Evolutionary conservation across 768 basidiomycete genomes (phyloP), one percentile per base, ranked within the genome.

Genomic region (Nidularia sp.): DNA sequence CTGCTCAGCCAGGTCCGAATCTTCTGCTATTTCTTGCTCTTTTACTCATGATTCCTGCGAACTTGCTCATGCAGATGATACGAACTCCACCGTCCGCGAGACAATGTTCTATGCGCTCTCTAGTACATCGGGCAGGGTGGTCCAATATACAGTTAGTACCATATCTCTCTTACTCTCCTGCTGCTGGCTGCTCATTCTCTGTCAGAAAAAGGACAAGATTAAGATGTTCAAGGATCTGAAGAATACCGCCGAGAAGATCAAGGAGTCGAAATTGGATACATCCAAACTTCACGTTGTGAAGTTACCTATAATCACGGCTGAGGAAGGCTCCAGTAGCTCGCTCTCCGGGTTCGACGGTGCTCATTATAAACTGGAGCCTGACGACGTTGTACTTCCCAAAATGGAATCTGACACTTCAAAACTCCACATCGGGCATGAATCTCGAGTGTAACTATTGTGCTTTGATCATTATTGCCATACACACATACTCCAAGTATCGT

Each of bases 81-180:
- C 39, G 34, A 13, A 31, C 18, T 34, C 35, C 7, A 12, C 48
- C 15, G 22, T 55, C 34, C 22, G 10, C 3, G 86, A 88, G 60
- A 90, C 88, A 0, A 60, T 92, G 0, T 81, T 94, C 62, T 93
- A 82, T 62, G 84, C 86, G 2, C 76, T 87, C 33, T 87, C 89
- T 0, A 86, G 84, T 58, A 90, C 89, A 0, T 93, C 90, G 0
- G 90, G 85, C 0, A 74, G 81, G 6, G 88, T 92, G 0, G 81
- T 83, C 9, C 68, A 74, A n/a, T 85, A 86, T 58, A 86, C 89
- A 70, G 90, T 87, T 32, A 51, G 76, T 61, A 2, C 50, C 45
- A 36, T 36, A 31, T 45, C 10, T 45, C 13, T 10, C 44, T 9
- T 8, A 33, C 12, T n/a, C 32, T 49, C 32, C 0, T 15, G 41